Base-by-base conservation (phyloP, 75 land plant species). In the Pinus tabuliformis region DNA sequence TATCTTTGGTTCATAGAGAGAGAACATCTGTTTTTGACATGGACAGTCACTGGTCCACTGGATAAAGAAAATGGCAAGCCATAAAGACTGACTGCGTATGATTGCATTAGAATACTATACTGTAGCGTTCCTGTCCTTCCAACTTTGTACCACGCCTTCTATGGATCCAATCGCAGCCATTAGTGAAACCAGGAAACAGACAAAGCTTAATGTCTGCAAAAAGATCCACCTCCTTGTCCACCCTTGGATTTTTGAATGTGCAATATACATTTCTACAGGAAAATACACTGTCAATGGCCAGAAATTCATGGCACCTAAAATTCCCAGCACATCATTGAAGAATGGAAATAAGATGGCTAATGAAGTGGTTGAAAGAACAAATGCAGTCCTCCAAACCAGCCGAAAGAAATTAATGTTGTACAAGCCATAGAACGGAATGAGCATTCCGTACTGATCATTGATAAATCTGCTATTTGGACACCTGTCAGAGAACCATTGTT, bases 221-320 rank as follows among this genome's bases (percentile, higher is more conserved):
- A 52, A 37, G 42, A 76, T 3, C 86, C 86, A 81, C 39, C 59
- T 74, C 18, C 9, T 61, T 42, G 78, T 81, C 86, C 85, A 86
- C 6, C 59, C 17, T 57, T 57, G 70, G 24, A 83, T 42, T 60
- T 73, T 22, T 15, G 20, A 20, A 36, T 76, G 85, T 1, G 37
- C 76, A 14, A 82, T 82, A 28, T 75, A 77, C 85, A 86, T 86
- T 18, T 58, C 82, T 16, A 86, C 81, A 37, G 87, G 87, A 52
- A 86, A 86, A 57, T 86, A 83, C 14, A 86, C 86, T 8, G 82
- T 79, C 28, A 86, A 65, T 18, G 87, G 87, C 86, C 85, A 86
- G 75, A 86, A 86, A 26, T 77, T 76, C 21, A 80, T 13, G 15
- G 87, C 87, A 17, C 87, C 87, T 28, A 86, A 18, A 21, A 86